Percentiles rank a stretch among this genome's conserved stretches.
Conservation (phyloP, 176 grass and related monocot genomes). For the Carex myosuroides region DNA sequence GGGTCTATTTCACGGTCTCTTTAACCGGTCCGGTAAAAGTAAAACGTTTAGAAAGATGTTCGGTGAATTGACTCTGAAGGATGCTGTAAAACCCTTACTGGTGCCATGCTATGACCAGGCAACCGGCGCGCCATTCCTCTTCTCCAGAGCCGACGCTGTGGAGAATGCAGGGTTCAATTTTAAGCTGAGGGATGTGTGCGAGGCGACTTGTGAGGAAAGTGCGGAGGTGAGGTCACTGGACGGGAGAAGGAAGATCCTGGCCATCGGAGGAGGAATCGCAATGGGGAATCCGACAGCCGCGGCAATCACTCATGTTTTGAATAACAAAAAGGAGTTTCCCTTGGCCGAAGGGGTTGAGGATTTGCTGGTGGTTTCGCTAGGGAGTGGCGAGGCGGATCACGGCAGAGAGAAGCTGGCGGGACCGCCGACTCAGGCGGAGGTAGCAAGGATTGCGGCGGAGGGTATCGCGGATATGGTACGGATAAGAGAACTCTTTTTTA, state of each 20-base stretch:
- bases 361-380: constrained; percentile 78
- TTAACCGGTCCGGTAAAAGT: constrained; percentile 34
- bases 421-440: constrained; percentile 27
- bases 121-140: constrained; percentile 64
- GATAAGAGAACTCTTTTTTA: not conserved
- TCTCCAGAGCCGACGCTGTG: constrained; percentile 81
- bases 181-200: constrained; percentile 67
- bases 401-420: not conserved
- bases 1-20: constrained; percentile 30
- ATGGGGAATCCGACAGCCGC: constrained; percentile 82
- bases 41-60: constrained; percentile 30
- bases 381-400: constrained; percentile 33
- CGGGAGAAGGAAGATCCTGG: constrained; percentile 53
- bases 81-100: constrained; percentile 64
- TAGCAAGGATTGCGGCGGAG: constrained; percentile 69
- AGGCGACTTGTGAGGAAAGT: constrained; percentile 55
- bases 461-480: constrained; percentile 80
- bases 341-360: constrained; percentile 50
- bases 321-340: constrained; percentile 91
- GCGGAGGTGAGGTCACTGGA: constrained; percentile 55
- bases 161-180: constrained; percentile 69
- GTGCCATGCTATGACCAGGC: constrained; percentile 85
- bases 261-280: constrained; percentile 59
- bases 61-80: constrained; percentile 57
- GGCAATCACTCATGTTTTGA: constrained; percentile 96